Base-by-base conservation (phyloP, 1,284 basidiomycete species). In the Pseudozyma sp. region DNA sequence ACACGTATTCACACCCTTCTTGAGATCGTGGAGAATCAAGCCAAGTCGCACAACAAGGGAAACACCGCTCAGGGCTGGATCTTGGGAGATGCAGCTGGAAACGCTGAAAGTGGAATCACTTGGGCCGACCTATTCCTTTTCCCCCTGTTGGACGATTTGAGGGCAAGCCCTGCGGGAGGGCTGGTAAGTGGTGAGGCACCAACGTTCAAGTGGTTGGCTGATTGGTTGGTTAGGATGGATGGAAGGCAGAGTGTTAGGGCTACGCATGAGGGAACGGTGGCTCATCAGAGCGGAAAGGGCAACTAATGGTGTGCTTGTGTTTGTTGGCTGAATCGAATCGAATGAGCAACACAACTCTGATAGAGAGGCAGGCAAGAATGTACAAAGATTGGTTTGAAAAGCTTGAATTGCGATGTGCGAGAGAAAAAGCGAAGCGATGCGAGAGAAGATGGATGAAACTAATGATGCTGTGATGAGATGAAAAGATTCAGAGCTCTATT, bases 111-210 rank as follows among this genome's bases (percentile, higher is more conserved):
- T 6, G 21, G 56, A 0, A 8, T 70, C 7, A 62, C 54, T 1
- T 76, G 74, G 74, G 64, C 74, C 2, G 74, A 76, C 34, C 59
- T 76, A 1, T 76, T 76, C 66, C 58, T 76, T 14, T 76, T 57
- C 44, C 74, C 74, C 35, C 58, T 74, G 35, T 13, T 73, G 10
- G 66, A 65, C 56, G 70, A 76, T 48, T 43, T 76, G 3, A 35
- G 61, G 9, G 54, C 51, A 2, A 52, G 54, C 12, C 66, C 70
- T 6, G 64, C 60, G 0, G 55, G 25, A 4, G 19, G 44, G 0
- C 16, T 70, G 39, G 25, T 75, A 9, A 47, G 39, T 10, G 72
- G 63, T 0, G 49, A 70, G 2, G 50, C 31, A 9, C 59, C 67
- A 0, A 57, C 52, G 1, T 75, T 70, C 51, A 48, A 59, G 0